Base-by-base conservation (phyloP, 2,329 filamentous ascomycete genomes). In the Tolypocladium guangdongense region DNA sequence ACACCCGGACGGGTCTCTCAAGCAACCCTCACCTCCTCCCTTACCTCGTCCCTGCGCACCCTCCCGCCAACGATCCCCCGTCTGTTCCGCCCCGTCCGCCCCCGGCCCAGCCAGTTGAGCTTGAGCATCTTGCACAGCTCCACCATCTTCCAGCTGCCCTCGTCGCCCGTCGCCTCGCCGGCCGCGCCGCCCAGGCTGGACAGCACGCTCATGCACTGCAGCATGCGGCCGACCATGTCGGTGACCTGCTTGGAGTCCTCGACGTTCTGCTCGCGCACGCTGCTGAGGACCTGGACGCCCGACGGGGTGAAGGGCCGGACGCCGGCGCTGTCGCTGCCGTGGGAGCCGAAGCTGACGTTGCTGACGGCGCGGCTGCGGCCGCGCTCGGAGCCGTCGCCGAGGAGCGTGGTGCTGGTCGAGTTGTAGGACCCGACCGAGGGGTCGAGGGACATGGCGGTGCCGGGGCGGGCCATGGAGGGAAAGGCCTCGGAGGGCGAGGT, bases 141-240 rank as follows among this genome's bases (percentile, higher is more conserved):
- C 57, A 92, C 87, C 63, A 97, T 87, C 69, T 86, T 89, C 54
- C 78, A 80, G 65, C 92, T 88, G 1, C 82, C 78, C 38, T 86
- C 83, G 58, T 95, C 89, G 22, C 81, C 80, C 4, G 27, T 2
- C 24, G 43, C 27, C 1, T 76, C 82, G 49, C 63, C 67, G 11
- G 80, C 81, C 1, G 78, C 82, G 47, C 64, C 66, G 24, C 75
- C 86, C 14, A 95, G 81, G 57, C 84, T 85, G 3, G 89, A 88
- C 24, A 99, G 76, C 8, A 99, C 90, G 66, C 87, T 92, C 69
- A 97, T 86, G 68, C 93, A 99, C 73, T 99, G 93, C 58, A 99
- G 75, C 89, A 99, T 95, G 50, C 92, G 78, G 0, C 90, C 93
- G 1, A 96, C 91, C 60, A 92, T 96, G 61, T 97, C 91, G 0